phyloP scores from a whole-genome alignment of 805 yeast genomes.

The Scheffersomyces ergatensis region DNA sequence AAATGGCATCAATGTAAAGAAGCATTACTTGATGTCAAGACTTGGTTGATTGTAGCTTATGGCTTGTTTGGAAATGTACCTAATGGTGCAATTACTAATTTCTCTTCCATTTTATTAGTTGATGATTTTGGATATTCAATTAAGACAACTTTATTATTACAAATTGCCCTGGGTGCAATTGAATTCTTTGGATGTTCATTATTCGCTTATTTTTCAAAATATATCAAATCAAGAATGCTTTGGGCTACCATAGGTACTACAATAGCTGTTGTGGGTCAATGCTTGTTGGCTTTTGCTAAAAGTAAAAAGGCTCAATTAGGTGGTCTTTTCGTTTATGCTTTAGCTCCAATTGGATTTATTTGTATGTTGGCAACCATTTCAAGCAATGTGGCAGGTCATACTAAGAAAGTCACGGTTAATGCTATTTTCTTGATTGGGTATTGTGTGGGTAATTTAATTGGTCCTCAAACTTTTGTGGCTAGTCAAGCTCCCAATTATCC shows the following conservation, averaged over 20 bases:
- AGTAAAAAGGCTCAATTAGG: conserved; percentile 21
- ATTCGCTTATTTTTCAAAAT: conserved; percentile 23
- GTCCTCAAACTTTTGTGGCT: conserved; percentile 50
- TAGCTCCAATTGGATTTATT: conserved; percentile 26
- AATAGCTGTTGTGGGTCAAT: conserved; percentile 21
- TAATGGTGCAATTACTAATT: conserved; percentile 36
- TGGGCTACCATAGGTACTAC: conserved; percentile 21
- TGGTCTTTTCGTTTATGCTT: conserved; percentile 28
- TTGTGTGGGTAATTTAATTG: conserved; percentile 54
- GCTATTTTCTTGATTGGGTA: conserved; percentile 46
- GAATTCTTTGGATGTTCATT: conserved; percentile 38
- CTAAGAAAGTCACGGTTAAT: conserved; percentile 50
- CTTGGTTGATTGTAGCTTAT: conserved; percentile 31
- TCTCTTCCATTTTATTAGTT: conserved; percentile 29
- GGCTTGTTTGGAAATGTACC: conserved; percentile 28
- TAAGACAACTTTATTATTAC: conserved; percentile 39
- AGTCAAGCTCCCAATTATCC: conserved; percentile 43
- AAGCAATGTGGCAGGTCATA: conserved; percentile 54
- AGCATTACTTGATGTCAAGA: conserved; percentile 32
- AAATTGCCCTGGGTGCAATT: conserved; percentile 48
- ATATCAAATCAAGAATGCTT: conserved; percentile 23
- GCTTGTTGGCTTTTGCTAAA: conserved; percentile 44
- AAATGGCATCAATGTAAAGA: conserved; percentile 35
- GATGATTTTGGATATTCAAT: conserved; percentile 23
- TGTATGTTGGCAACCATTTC: conserved; percentile 36